Evolutionary conservation across 2,329 filamentous ascomycete species (phyloP).

Genomic region (Ophiostoma novo-ulmi): DNA sequence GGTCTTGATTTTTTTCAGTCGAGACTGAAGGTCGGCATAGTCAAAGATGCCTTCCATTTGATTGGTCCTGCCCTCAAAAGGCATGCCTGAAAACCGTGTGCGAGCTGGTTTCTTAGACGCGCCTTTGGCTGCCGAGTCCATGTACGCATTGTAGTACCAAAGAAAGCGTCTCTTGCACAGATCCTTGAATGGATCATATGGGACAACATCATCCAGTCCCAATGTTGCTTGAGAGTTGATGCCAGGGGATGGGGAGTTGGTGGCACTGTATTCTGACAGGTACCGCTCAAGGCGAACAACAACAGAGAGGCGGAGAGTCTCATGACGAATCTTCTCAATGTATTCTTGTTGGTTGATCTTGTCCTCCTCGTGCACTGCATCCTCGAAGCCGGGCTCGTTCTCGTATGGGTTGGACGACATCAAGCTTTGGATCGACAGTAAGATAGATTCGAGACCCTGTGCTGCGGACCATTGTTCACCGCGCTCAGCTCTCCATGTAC

Average conservation of each 20-base stretch:
- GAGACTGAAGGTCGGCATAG: conserved; percentile 66
- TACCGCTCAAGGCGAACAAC: conserved; percentile 80
- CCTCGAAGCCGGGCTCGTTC: conserved; percentile 91
- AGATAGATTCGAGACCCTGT: conserved; percentile 87
- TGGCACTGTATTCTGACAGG: conserved; percentile 37
- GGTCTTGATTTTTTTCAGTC: conserved; percentile 63
- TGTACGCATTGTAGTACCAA: conserved; percentile 92
- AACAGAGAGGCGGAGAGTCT: conserved; percentile 79
- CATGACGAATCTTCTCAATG: conserved; percentile 84
- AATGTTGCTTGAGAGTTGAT: no score
- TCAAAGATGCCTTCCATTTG: conserved; percentile 82
- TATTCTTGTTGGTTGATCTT: conserved; percentile 65
- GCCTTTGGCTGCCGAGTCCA: conserved; percentile 63
- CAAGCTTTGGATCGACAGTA: conserved; percentile 92
- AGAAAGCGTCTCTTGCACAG: conserved; percentile 86
- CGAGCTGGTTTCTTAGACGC: conserved; percentile 59
- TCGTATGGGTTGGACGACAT: conserved; percentile 93
- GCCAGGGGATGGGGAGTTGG: neutral
- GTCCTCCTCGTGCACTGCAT: conserved; percentile 61
- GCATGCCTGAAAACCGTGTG: conserved; percentile 69
- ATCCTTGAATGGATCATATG: conserved; percentile 84
- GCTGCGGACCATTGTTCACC: conserved; percentile 96
- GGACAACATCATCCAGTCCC: conserved; percentile 34
- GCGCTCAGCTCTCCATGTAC: conserved; percentile 86
- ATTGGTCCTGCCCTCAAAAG: conserved; percentile 74